Evolutionary conservation across 306 rosid genomes (phyloP), one percentile per base, ranked within the genome.

Genomic region (Cicer bijugum): DNA sequence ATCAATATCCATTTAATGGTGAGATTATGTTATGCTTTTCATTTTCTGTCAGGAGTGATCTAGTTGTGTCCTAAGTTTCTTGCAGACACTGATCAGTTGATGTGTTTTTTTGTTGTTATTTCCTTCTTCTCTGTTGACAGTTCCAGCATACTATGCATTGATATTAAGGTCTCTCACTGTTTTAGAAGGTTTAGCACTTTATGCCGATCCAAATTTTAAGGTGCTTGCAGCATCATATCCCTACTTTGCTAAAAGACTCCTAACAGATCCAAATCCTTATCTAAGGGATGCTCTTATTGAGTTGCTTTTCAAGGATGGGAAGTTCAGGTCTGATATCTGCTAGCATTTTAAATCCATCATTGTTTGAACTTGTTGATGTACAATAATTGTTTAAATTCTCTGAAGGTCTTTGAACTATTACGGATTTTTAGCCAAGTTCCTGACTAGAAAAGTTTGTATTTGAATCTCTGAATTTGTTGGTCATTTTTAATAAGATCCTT

Each of bases 201-300:
- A 91, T 75, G 94, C 97, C 23, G 98, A 93, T 89, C 98, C 98
- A 12, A 87, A 93, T 86, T 93, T 91, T 83, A 93, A 91, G 96
- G 92, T 91, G 78, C 91, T 93, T 50, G 98, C 98, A 47, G 98
- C 98, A 61, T 93, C 98, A 17, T 93, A 93, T 79, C 98, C 98
- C 1, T 93, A 93, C 75, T 93, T 93, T 76, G 97, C 98, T 50
- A 93, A 93, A 83, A 87, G 98, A 86, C 98, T 93, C 47, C 85
- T 93, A 63, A 93, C 97, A 16, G 98, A 93, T 82, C 97, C 98
- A 79, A 93, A 88, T 85, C 98, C 98, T 52, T 93, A 93, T 77
- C 91, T 93, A 81, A 89, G 97, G 84, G 97, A 91, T 83, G 96
- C 98, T 68, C 96, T 93, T 62, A 85, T 93, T 72, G 94, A 89